A percentile compares a stretch with the other conserved stretches of the same genome.
Conservation (phyloP, 139 green algal genomes). For the Raphidocelis subcapitata region DNA sequence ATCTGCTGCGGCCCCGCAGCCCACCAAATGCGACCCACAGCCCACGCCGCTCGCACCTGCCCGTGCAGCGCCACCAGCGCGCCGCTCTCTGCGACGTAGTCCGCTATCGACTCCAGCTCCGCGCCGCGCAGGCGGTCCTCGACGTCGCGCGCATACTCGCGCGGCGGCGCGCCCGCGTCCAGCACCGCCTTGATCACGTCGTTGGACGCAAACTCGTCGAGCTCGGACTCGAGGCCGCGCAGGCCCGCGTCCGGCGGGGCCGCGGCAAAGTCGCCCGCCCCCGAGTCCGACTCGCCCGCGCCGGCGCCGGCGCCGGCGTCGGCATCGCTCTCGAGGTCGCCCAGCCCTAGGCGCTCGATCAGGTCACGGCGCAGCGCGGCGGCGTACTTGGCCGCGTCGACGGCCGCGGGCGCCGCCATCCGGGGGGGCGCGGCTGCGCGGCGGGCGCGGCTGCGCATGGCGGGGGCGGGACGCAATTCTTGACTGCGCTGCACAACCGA, state of each 20-base stretch:
- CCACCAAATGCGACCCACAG: too few relatives aligned
- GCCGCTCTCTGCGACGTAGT: conserved; percentile 92
- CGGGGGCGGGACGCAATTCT: too few relatives aligned
- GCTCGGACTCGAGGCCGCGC: conserved; percentile 59
- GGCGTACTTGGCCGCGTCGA: too few relatives aligned
- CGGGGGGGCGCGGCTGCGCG: too few relatives aligned
- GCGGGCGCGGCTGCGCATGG: too few relatives aligned
- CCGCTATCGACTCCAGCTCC: conserved; percentile 91
- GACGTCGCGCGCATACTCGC: conserved; percentile 77
- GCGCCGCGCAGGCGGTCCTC: conserved; percentile 82
- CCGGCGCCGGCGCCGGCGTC: neutral
- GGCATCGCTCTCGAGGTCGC: too few relatives aligned
- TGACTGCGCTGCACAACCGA: too few relatives aligned
- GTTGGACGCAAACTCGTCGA: conserved; percentile 75
- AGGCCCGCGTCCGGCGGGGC: conserved; percentile 7
- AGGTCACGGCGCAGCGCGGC: too few relatives aligned
- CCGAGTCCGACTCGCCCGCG: neutral
- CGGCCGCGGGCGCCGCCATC: too few relatives aligned
- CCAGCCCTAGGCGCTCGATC: too few relatives aligned
- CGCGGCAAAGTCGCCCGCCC: neutral
- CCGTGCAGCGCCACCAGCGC: conserved; percentile 86
- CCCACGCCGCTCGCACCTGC: conserved; percentile 51
- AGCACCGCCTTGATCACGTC: conserved; percentile 83
- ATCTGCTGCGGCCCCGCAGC: too few relatives aligned
- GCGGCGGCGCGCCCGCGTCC: conserved; percentile 64